Conservation (phyloP, 495 filamentous ascomycete genomes). For the Cercophora newfieldiana region DNA sequence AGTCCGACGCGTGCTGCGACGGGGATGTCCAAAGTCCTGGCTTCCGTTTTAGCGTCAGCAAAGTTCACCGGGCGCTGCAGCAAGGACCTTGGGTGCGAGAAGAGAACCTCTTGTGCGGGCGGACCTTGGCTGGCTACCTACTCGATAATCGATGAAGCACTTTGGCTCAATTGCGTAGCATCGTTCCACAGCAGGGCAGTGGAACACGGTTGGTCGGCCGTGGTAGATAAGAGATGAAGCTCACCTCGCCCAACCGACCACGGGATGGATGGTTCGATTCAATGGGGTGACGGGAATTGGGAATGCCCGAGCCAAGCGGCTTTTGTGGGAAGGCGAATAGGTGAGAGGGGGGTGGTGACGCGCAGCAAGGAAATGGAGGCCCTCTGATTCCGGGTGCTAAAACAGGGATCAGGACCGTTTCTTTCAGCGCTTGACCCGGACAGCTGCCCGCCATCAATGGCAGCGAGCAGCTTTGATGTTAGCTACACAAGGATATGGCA, state of each 20-base stretch:
- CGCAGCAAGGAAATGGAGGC: not conserved
- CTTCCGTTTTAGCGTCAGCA: not conserved
- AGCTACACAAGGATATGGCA: no score
- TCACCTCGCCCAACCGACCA: not conserved
- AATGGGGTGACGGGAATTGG: not conserved
- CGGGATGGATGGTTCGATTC: not conserved
- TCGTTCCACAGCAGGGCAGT: conserved; percentile 5
- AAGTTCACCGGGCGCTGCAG: not conserved
- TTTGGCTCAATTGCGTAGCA: conserved; percentile 3
- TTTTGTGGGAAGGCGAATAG: not conserved
- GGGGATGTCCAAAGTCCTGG: not conserved
- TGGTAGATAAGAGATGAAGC: not conserved
- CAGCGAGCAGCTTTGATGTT: no score
- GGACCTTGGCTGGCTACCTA: not conserved
- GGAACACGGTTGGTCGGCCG: not conserved
- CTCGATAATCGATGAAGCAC: not conserved
- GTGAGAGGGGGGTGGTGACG: conserved; percentile 3
- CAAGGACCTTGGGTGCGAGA: not conserved
- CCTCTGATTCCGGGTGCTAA: not conserved
- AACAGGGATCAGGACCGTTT: not conserved
- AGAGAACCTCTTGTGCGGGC: not conserved
- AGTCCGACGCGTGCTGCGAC: not conserved
- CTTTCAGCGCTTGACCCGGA: not conserved
- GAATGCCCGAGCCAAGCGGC: not conserved
- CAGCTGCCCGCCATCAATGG: not conserved